These are phyloP conservation scores for Corymbia maculata DNA, from an alignment of 345 rosid species.

Conservation along the genomic window DNA sequence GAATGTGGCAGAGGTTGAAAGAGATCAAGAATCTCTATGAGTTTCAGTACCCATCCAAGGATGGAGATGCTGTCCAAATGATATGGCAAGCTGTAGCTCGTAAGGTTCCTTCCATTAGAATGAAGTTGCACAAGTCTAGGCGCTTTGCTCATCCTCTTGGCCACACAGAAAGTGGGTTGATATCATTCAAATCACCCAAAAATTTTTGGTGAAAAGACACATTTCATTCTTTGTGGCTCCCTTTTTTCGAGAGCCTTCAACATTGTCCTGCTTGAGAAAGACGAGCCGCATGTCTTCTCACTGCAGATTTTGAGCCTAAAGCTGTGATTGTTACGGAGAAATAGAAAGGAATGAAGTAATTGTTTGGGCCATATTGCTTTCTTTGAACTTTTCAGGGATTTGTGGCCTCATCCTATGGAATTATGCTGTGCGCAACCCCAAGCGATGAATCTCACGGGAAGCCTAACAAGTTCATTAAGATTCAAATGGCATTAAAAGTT, in stretches of 20 bases:
- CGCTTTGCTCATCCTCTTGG: constrained; percentile 25
- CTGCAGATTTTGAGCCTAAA: not conserved
- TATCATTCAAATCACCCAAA: constrained; percentile 20
- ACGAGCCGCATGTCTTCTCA: not conserved
- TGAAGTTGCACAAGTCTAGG: constrained; percentile 56
- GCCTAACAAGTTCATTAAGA: not conserved
- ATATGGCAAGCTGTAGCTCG: constrained; percentile 86
- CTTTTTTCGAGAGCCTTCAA: not conserved
- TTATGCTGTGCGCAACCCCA: not conserved
- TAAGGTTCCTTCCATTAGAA: constrained; percentile 50
- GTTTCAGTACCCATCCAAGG: constrained; percentile 54
- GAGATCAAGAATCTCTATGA: constrained; percentile 51
- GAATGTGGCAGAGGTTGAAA: constrained; percentile 56
- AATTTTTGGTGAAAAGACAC: constrained; percentile 43
- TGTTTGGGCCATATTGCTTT: not conserved
- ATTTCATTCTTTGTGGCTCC: not conserved
- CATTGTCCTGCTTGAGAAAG: not conserved
- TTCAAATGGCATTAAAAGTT: not conserved
- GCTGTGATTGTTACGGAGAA: not conserved
- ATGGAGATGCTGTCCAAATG: constrained; percentile 77
- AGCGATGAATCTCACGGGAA: not conserved
- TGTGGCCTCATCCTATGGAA: not conserved
- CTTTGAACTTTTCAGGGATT: not conserved
- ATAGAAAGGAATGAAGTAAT: not conserved
- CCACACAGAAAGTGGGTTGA: constrained; percentile 6